These are phyloP conservation scores for Vigna nakashimae DNA, from an alignment of 306 rosid genomes.

Conservation along the genomic window DNA sequence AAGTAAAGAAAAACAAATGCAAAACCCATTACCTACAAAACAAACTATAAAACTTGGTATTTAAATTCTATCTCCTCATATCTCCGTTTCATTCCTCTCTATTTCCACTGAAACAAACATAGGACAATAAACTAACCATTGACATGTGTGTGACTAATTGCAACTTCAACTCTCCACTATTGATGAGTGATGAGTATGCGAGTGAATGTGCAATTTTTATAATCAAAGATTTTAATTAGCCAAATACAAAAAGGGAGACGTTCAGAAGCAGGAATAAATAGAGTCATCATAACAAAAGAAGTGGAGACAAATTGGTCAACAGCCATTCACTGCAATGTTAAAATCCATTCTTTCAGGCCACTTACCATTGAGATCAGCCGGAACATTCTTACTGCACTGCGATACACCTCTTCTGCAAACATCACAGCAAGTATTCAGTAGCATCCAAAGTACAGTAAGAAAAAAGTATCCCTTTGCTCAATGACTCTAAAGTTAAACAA, in stretches of 20 bases:
- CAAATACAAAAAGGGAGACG: constrained; percentile 18
- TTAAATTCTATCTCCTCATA: neutral
- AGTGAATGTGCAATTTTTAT: constrained; percentile 9
- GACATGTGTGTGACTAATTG: neutral
- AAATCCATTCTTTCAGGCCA: neutral
- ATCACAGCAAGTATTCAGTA: constrained; percentile 27
- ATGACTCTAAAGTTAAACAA: neutral
- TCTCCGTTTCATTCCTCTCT: neutral
- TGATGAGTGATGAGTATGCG: constrained; percentile 20
- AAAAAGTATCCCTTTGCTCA: neutral
- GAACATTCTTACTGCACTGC: constrained; percentile 40
- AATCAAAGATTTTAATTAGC: constrained; percentile 14
- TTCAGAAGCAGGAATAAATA: neutral
- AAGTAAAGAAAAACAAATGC: no score
- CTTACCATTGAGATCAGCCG: constrained; percentile 51
- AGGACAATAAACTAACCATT: neutral
- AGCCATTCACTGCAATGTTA: neutral
- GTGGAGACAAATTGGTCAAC: neutral
- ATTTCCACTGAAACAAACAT: neutral
- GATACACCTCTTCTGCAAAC: constrained; percentile 56
- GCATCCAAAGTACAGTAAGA: neutral
- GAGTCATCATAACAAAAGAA: constrained; percentile 7
- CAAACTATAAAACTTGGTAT: neutral
- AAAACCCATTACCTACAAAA: neutral
- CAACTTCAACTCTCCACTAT: neutral